These are phyloP conservation scores for Trypethelium eluteriae DNA, from an alignment of 495 filamentous ascomycete species.

Conservation along the genomic window DNA sequence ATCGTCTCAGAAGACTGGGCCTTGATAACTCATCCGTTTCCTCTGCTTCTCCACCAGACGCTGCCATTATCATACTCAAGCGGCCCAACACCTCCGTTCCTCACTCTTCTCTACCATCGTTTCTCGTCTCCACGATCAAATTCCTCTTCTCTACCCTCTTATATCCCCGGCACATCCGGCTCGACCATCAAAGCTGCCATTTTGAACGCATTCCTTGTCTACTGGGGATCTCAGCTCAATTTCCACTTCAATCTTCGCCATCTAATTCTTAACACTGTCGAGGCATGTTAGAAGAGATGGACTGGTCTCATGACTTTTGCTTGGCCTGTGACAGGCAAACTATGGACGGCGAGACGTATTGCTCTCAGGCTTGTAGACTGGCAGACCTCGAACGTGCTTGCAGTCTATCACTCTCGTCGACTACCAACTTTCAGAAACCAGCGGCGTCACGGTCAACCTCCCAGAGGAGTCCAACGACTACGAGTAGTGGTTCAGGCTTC, in stretches of 20 bases:
- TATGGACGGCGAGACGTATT: slow-evolving; percentile 61
- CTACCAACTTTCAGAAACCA: slow-evolving; percentile 15
- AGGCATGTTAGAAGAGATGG: slow-evolving; percentile 37
- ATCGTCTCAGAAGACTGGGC: background rate
- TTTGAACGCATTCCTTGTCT: background rate
- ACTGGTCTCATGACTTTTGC: slow-evolving; percentile 90
- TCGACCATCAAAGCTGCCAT: background rate
- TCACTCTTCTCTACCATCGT: background rate
- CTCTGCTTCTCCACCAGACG: background rate
- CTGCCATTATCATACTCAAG: background rate
- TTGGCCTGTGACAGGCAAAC: slow-evolving; percentile 89
- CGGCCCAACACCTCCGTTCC: background rate
- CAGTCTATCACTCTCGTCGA: slow-evolving; percentile 9
- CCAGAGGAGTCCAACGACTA: slow-evolving; percentile 18
- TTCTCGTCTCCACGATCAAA: background rate
- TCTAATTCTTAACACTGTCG: background rate
- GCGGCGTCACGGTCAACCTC: slow-evolving; percentile 21
- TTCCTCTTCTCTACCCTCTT: background rate
- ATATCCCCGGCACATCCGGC: background rate
- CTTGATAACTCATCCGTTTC: background rate
- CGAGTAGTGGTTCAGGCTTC: slow-evolving; percentile 40
- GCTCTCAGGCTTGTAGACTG: slow-evolving; percentile 85
- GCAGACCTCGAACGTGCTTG: slow-evolving; percentile 71
- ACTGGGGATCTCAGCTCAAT: background rate
- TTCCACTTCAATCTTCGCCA: background rate